Evolutionary conservation across 805 yeast genomes (phyloP).

Genomic region (Candida lessepsii): DNA sequence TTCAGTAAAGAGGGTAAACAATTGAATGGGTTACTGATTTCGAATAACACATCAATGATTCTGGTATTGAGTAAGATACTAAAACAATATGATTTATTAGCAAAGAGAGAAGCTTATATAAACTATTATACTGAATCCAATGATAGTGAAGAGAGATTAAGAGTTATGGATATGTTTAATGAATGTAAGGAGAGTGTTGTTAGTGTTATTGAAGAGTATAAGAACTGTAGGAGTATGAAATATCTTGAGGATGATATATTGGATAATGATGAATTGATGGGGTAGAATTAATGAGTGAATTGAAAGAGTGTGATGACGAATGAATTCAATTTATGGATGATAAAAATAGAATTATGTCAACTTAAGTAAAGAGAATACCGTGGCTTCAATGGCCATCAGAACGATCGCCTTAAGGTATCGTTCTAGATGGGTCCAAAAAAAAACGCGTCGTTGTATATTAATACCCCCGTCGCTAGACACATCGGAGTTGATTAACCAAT

Average conservation of each 20-base stretch:
- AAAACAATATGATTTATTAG: constrained; percentile 75
- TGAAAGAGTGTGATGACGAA: too few species aligned
- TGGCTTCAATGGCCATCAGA: too few species aligned
- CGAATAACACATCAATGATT: constrained; percentile 77
- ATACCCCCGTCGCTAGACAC: too few species aligned
- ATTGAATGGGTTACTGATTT: constrained; percentile 75
- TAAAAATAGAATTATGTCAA: too few species aligned
- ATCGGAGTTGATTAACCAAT: too few species aligned
- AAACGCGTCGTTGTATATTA: too few species aligned
- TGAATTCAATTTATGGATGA: too few species aligned
- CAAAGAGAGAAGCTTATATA: constrained; percentile 78
- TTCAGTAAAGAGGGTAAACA: constrained; percentile 41
- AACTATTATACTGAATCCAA: constrained; percentile 64
- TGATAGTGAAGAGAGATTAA: constrained; percentile 38
- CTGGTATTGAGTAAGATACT: constrained; percentile 65
- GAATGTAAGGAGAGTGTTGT: constrained; percentile 50
- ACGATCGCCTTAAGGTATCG: too few species aligned
- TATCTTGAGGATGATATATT: constrained; percentile 48
- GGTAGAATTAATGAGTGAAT: not conserved
- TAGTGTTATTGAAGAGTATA: constrained; percentile 48
- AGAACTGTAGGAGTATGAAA: constrained; percentile 36
- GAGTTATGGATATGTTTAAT: constrained; percentile 48
- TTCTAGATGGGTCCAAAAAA: too few species aligned
- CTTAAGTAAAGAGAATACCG: too few species aligned
- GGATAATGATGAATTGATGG: constrained; percentile 28